Evolutionary conservation across 441 rosid genomes (phyloP).

Genomic region (Pelargonium fulgidum): DNA sequence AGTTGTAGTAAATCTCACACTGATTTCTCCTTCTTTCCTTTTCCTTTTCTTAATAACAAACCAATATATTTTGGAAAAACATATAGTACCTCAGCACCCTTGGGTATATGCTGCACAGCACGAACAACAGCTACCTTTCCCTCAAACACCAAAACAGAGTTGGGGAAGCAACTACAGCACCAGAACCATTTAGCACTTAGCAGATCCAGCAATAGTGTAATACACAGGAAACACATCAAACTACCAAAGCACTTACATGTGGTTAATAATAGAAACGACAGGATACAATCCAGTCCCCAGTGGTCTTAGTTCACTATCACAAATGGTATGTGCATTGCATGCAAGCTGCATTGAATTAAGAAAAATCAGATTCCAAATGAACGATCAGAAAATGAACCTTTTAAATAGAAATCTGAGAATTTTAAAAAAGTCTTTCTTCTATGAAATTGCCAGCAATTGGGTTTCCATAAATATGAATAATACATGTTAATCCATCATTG

Average conservation of each 20-base stretch:
- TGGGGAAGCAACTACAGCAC: constrained; percentile 77
- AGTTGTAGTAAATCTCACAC: background rate
- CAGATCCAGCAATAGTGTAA: constrained; percentile 14
- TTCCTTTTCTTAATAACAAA: background rate
- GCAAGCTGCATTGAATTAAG: constrained; percentile 56
- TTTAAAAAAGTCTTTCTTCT: background rate
- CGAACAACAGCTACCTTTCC: constrained; percentile 73
- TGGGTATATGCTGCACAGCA: constrained; percentile 56
- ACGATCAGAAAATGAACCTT: constrained; percentile 13
- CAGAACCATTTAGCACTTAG: constrained; percentile 27
- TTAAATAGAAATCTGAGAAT: background rate
- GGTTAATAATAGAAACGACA: constrained; percentile 78
- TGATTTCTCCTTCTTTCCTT: background rate
- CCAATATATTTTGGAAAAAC: constrained; percentile 7
- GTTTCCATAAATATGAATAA: constrained; percentile 9
- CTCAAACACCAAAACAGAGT: constrained; percentile 74
- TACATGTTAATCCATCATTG: background rate
- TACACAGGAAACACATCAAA: constrained; percentile 13
- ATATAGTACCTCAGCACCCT: constrained; percentile 63
- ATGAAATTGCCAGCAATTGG: background rate
- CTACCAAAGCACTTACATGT: constrained; percentile 48
- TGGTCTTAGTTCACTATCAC: constrained; percentile 92
- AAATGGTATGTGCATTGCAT: constrained; percentile 94
- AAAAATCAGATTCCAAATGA: constrained; percentile 19
- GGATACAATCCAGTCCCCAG: constrained; percentile 91